These are phyloP conservation scores for Phytophthora brassicae DNA, from an alignment of 352 stramenopile genomes.

Conservation along the genomic window DNA sequence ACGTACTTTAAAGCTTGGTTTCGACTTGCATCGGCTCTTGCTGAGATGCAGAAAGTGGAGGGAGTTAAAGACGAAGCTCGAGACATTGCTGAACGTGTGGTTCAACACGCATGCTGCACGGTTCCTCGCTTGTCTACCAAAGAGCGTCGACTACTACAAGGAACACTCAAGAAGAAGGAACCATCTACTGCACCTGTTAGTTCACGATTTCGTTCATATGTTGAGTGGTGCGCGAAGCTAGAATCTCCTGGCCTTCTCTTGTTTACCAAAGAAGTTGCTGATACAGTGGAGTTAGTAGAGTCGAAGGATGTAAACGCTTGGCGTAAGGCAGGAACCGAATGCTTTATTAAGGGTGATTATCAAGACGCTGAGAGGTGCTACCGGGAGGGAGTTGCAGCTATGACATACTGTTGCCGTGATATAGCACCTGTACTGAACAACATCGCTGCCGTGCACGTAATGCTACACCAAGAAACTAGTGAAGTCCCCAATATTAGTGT, in stretches of 20 bases:
- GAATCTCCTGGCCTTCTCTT: neutral
- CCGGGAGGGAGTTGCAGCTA: slow-evolving; percentile 8
- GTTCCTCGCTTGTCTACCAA: slow-evolving; percentile 3
- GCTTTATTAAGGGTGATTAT: slow-evolving; percentile 13
- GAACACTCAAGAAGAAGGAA: neutral
- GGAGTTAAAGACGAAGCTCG: neutral
- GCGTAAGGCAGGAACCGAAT: slow-evolving; percentile 13
- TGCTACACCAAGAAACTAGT: slow-evolving; percentile 1
- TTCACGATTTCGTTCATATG: slow-evolving; percentile 9
- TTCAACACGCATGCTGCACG: neutral
- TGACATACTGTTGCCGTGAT: neutral
- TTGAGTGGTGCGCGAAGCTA: slow-evolving; percentile 19
- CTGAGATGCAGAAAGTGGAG: neutral
- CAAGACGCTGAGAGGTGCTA: slow-evolving; percentile 19
- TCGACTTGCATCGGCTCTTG: slow-evolving; percentile 20
- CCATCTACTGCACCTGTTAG: too few species aligned
- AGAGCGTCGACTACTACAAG: slow-evolving; percentile 10
- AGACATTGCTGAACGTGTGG: neutral
- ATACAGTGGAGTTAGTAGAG: neutral
- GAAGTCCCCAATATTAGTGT: neutral
- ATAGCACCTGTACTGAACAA: slow-evolving; percentile 30
- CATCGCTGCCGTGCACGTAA: slow-evolving; percentile 24
- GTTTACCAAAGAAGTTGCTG: neutral
- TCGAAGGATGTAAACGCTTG: slow-evolving; percentile 8
- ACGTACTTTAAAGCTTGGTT: slow-evolving; percentile 26